phyloP scores from a whole-genome alignment of 1,284 basidiomycete species.

The Veloboletus limbatus region DNA sequence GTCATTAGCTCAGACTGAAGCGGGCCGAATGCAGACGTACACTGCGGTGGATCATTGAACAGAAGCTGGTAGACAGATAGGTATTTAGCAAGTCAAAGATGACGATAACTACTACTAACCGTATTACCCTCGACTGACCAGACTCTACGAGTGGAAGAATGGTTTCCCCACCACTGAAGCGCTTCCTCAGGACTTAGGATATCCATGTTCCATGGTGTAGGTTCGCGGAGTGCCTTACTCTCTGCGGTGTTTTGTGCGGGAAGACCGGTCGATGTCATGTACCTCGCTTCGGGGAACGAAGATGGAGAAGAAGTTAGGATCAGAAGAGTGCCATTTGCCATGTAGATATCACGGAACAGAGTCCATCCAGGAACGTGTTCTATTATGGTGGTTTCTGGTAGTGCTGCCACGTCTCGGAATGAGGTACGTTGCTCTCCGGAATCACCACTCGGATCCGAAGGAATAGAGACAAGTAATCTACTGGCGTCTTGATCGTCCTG shows the following conservation, averaged over 20 bases:
- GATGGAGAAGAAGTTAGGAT: slow-evolving; percentile 49
- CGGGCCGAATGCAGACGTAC: slow-evolving; percentile 21
- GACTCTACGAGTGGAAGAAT: slow-evolving; percentile 42
- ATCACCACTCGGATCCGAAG: background rate
- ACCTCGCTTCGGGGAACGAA: slow-evolving; percentile 57
- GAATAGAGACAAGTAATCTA: slow-evolving; percentile 1
- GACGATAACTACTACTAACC: slow-evolving; percentile 36
- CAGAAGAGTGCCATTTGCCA: slow-evolving; percentile 73
- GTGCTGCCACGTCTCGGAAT: slow-evolving; percentile 8
- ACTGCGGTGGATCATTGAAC: slow-evolving; percentile 66
- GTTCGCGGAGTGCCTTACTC: slow-evolving; percentile 63
- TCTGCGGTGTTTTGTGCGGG: slow-evolving; percentile 57
- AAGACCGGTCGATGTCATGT: slow-evolving; percentile 71
- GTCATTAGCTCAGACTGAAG: slow-evolving; percentile 5
- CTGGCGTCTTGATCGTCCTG: slow-evolving; percentile 13
- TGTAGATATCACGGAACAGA: slow-evolving; percentile 73
- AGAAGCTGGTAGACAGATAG: slow-evolving; percentile 41
- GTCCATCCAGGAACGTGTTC: slow-evolving; percentile 81
- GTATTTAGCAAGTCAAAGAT: slow-evolving; percentile 1
- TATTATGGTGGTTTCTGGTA: slow-evolving; percentile 53
- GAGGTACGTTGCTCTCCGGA: background rate
- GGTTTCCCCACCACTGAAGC: slow-evolving; percentile 54
- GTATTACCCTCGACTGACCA: slow-evolving; percentile 71
- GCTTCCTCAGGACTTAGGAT: slow-evolving; percentile 62
- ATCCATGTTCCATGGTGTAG: slow-evolving; percentile 58